Percentiles rank a stretch among this genome's conserved stretches.
phyloP scores from a whole-genome alignment of 257 asterid species.

The Solanum chmielewskii region DNA sequence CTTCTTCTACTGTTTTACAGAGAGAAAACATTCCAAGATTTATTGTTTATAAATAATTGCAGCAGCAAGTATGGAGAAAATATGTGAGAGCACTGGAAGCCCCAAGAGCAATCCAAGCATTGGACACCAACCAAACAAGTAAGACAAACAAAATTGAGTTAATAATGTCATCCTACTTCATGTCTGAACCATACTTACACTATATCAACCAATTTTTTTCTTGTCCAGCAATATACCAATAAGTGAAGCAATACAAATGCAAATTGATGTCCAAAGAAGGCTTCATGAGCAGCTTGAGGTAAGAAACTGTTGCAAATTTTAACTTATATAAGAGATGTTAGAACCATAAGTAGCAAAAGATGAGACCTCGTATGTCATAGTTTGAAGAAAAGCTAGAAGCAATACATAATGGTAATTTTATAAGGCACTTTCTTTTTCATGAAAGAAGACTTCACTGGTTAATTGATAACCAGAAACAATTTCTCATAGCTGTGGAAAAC shows the following conservation, averaged over 20 bases:
- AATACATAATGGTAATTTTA: neutral
- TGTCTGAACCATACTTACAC: neutral
- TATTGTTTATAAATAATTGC: conserved; percentile 17
- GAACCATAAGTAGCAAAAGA: neutral
- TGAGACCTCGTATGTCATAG: neutral
- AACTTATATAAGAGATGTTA: neutral
- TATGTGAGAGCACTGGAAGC: conserved; percentile 40
- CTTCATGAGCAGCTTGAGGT: conserved; percentile 92
- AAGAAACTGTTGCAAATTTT: neutral
- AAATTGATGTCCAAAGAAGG: conserved; percentile 77
- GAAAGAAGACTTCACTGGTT: neutral
- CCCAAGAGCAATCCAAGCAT: conserved; percentile 33
- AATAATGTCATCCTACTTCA: neutral
- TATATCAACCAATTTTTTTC: neutral
- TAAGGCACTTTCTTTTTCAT: neutral
- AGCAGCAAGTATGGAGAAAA: conserved; percentile 45
- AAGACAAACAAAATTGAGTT: conserved; percentile 1
- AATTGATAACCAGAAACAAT: neutral
- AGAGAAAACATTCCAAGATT: conserved; percentile 1
- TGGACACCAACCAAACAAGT: conserved; percentile 50
- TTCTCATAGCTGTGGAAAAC: neutral
- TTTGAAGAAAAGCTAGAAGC: neutral
- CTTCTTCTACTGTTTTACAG: neutral
- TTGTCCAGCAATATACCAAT: conserved; percentile 50
- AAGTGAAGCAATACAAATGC: conserved; percentile 75